These are phyloP conservation scores for Penicillium sp. DNA, from an alignment of 2,329 filamentous ascomycete species.

Conservation along the genomic window DNA sequence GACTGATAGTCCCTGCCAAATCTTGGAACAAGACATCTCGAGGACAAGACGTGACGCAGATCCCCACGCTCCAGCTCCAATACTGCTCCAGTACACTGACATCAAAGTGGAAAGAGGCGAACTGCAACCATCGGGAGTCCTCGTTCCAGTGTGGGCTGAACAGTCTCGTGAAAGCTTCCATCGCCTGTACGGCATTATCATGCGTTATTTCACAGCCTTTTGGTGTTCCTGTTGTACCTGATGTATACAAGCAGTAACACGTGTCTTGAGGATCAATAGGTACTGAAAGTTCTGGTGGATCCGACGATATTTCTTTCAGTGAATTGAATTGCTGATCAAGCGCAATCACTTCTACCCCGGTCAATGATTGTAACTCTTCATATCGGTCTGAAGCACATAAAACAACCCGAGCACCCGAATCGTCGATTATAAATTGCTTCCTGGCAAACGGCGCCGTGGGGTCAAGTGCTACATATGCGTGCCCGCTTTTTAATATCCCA, in stretches of 20 bases:
- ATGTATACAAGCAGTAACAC: conserved; percentile 84
- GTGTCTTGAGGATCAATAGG: conserved; percentile 51
- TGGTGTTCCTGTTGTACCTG: conserved; percentile 78
- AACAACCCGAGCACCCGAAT: conserved; percentile 64
- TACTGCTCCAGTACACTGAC: conserved; percentile 91
- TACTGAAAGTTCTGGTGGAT: conserved; percentile 32
- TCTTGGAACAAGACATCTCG: conserved; percentile 84
- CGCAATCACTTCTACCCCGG: conserved; percentile 41
- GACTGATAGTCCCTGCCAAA: conserved; percentile 66
- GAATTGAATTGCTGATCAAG: conserved; percentile 39
- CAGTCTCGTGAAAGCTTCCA: conserved; percentile 77
- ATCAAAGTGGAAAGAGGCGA: conserved; percentile 92
- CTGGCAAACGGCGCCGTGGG: conserved; percentile 66
- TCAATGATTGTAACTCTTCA: conserved; percentile 32
- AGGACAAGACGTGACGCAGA: conserved; percentile 76
- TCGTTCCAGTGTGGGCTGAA: conserved; percentile 71
- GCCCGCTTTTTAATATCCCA: conserved; percentile 77
- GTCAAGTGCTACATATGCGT: conserved; percentile 76
- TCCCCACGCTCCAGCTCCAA: conserved; percentile 91
- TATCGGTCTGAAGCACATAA: conserved; percentile 53
- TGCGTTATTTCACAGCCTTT: conserved; percentile 89
- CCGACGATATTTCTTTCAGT: conserved; percentile 31
- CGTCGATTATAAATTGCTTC: conserved; percentile 72
- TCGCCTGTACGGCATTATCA: conserved; percentile 81
- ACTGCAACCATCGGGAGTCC: conserved; percentile 80